These are phyloP conservation scores for Chondrostereum purpureum DNA, from an alignment of 1,284 basidiomycete species.

Conservation along the genomic window DNA sequence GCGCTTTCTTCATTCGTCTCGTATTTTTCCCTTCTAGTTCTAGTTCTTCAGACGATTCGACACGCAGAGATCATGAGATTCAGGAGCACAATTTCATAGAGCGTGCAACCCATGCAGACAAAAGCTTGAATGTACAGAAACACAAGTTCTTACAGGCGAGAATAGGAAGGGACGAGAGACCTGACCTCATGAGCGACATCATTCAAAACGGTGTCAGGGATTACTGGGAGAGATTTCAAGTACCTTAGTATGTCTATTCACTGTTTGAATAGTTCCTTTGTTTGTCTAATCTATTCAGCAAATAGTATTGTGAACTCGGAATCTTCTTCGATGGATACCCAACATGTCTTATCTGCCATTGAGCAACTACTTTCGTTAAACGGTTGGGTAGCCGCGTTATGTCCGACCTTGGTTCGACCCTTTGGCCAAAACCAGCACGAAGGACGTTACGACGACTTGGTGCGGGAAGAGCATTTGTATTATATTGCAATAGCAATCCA, in stretches of 20 bases:
- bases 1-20: conserved; percentile 30
- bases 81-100: conserved; percentile 80
- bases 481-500: conserved; percentile 91
- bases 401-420: conserved; percentile 83
- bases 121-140: conserved; percentile 78
- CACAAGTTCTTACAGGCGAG: conserved; percentile 83
- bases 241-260: conserved; percentile 70
- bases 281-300: conserved; percentile 4
- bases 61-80: conserved; percentile 45
- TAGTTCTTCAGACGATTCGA: conserved; percentile 18
- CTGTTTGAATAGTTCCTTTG: conserved; percentile 1
- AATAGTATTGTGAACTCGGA: conserved; percentile 71
- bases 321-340: conserved; percentile 81
- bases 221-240: conserved; percentile 88
- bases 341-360: conserved; percentile 79
- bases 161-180: conserved; percentile 75
- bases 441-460: conserved; percentile 82
- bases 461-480: conserved; percentile 77
- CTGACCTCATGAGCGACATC: conserved; percentile 73
- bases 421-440: conserved; percentile 85
- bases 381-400: conserved; percentile 98
- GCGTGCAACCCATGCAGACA: conserved; percentile 76
- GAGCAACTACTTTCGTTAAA: conserved; percentile 89
- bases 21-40: conserved; percentile 41
- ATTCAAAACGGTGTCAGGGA: conserved; percentile 74